Evolutionary conservation across 148 eudicot genomes (phyloP), one percentile per base, ranked within the genome.

Genomic region (Tetragonia tetragonoides): DNA sequence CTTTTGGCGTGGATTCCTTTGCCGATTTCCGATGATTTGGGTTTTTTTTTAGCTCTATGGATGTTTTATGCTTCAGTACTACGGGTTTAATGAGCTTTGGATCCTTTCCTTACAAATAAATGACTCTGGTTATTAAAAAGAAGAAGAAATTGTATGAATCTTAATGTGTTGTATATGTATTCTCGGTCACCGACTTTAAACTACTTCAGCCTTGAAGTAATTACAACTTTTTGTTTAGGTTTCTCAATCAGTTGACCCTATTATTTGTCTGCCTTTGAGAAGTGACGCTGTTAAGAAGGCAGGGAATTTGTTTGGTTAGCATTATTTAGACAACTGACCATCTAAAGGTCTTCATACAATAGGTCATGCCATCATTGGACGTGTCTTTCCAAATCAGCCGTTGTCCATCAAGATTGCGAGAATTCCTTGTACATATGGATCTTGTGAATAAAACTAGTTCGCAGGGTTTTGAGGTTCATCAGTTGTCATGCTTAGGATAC

Each of bases 361-460:
- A 95, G 99, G 98, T 95, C 18, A 81, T 91, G 44, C 97, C 99
- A 21, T 91, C 97, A 46, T 75, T 95, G 81, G 99, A 90, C 74
- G 88, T 93, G 72, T 90, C 97, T 63, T 95, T 91, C 71, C 82
- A 84, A 49, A 86, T 89, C 78, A 90, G 93, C 83, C 89, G 83
- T 59, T 87, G 89, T 75, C 94, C 97, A 62, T 90, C 93, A 74
- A 90, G 82, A 75, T 83, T 87, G 79, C 90, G 88, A 72, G 98
- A 95, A 81, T 89, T 87, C 72, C 87, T 93, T 64, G 90, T 93
- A 54, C 88, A 91, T 61, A 91, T 95, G 99, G 92, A 93, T 83
- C 90, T 91, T 66, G 82, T 88, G 81, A 93, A 95, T 85, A 90
- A 86, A 84, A 87, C 99, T 57, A 93, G 84, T 77, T 87, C 89